A percentile compares a stretch with the other conserved stretches of the same genome.
Conservation (phyloP, 1,139 yeast genomes). For the Lizanozyma gosingica region DNA sequence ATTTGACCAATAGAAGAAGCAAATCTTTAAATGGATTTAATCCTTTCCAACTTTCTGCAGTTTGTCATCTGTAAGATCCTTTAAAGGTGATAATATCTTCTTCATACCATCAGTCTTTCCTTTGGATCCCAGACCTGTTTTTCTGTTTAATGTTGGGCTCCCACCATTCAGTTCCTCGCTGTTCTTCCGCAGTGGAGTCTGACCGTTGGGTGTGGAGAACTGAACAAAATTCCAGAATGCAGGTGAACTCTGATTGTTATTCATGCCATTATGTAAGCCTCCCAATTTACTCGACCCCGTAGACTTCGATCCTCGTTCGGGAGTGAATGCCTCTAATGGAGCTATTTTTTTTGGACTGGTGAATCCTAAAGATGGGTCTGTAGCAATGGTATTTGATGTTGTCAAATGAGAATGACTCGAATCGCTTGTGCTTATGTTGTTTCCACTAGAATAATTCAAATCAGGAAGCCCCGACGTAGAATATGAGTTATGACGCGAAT, state of each 20-base stretch:
- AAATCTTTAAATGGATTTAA: too few species aligned
- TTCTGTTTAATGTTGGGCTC: constrained; percentile 33
- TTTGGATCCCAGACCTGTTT: constrained; percentile 4
- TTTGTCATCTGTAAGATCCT: not conserved
- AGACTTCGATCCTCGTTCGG: constrained; percentile 58
- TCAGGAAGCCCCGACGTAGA: constrained; percentile 4
- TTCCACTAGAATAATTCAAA: constrained; percentile 9
- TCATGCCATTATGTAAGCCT: constrained; percentile 7
- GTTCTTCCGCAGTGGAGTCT: constrained; percentile 33
- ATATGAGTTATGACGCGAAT: constrained; percentile 1
- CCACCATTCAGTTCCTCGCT: constrained; percentile 30
- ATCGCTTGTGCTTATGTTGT: constrained; percentile 2
- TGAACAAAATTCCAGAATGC: constrained; percentile 77
- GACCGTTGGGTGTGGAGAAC: constrained; percentile 59
- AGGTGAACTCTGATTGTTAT: constrained; percentile 35
- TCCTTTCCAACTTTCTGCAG: not conserved
- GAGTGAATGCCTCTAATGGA: constrained; percentile 75
- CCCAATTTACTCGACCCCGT: constrained; percentile 12
- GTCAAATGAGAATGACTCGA: constrained; percentile 8
- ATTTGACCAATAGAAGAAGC: too few species aligned
- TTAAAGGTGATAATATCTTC: not conserved
- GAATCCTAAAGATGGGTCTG: constrained; percentile 31
- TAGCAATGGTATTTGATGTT: constrained; percentile 8
- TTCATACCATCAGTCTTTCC: not conserved
- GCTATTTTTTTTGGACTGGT: constrained; percentile 48